Conservation (phyloP, 2,329 filamentous ascomycete genomes). For the Fusarium citri region DNA sequence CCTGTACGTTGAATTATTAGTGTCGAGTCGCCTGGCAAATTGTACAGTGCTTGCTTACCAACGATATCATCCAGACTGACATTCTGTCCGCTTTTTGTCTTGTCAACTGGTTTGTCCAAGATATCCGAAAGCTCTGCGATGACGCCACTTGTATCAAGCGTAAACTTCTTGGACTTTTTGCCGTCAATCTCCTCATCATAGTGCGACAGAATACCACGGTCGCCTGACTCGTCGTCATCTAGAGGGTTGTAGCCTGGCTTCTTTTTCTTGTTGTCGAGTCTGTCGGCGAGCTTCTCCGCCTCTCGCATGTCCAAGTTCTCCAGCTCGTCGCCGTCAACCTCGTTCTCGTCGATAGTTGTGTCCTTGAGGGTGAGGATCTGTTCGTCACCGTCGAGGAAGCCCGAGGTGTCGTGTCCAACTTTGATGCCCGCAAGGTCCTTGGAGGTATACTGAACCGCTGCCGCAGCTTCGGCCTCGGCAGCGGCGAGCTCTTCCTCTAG, state of each 20-base stretch:
- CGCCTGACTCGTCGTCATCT: slow-evolving; percentile 72
- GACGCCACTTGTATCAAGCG: slow-evolving; percentile 81
- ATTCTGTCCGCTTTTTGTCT: slow-evolving; percentile 71
- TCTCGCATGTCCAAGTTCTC: slow-evolving; percentile 81
- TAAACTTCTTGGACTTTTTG: slow-evolving; percentile 90
- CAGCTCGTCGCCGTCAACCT: slow-evolving; percentile 90
- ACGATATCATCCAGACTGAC: slow-evolving; percentile 85
- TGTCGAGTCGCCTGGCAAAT: neutral
- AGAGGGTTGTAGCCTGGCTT: slow-evolving; percentile 90
- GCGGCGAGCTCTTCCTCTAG: slow-evolving; percentile 82
- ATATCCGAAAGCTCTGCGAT: slow-evolving; percentile 72
- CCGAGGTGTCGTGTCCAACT: slow-evolving; percentile 86
- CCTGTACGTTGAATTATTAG: slow-evolving; percentile 38
- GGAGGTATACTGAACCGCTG: slow-evolving; percentile 78
- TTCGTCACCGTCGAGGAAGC: slow-evolving; percentile 85
- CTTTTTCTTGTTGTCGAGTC: slow-evolving; percentile 88
- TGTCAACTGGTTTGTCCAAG: slow-evolving; percentile 63
- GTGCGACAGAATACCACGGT: slow-evolving; percentile 80
- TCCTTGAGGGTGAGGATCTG: slow-evolving; percentile 97
- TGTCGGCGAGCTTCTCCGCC: slow-evolving; percentile 78
- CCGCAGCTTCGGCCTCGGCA: slow-evolving; percentile 73
- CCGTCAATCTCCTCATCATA: slow-evolving; percentile 96
- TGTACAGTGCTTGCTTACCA: slow-evolving; percentile 53
- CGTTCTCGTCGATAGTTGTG: slow-evolving; percentile 82
- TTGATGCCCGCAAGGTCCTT: slow-evolving; percentile 90